Conservation (phyloP, 2,329 filamentous ascomycete genomes). For the Colletotrichum tropicicola region DNA sequence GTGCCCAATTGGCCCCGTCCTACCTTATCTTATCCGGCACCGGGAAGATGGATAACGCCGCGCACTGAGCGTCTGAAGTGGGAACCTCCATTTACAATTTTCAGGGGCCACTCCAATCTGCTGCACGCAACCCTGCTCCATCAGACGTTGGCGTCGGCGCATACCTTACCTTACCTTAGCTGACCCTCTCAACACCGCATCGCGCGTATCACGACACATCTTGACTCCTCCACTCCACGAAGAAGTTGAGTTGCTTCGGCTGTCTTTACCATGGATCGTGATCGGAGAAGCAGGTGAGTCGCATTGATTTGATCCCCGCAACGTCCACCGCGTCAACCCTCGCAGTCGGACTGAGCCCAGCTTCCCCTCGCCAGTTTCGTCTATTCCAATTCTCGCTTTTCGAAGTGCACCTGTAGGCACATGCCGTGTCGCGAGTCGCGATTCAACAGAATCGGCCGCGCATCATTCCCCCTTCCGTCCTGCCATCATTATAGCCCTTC, state of each 20-base stretch:
- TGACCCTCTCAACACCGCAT: constrained; percentile 12
- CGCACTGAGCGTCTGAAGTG: background rate
- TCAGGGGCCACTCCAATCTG: constrained; percentile 8
- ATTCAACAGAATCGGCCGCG: no score
- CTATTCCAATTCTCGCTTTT: no score
- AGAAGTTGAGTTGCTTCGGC: background rate
- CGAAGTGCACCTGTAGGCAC: no score
- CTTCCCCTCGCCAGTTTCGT: background rate
- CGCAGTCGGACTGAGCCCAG: background rate
- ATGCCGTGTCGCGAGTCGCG: no score
- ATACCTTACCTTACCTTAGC: background rate
- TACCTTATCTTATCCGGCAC: constrained; percentile 9
- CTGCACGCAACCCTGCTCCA: constrained; percentile 22
- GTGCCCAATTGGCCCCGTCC: no score
- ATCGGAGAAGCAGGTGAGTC: constrained; percentile 47
- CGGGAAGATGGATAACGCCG: constrained; percentile 3
- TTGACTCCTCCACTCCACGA: background rate
- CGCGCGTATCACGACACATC: constrained; percentile 8
- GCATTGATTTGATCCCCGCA: background rate
- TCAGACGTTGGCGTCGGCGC: constrained; percentile 22
- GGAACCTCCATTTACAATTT: constrained; percentile 4
- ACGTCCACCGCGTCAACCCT: background rate
- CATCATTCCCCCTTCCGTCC: no score
- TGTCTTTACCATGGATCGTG: constrained; percentile 43
- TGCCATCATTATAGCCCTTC: no score